Evolutionary conservation across 108 stramenopile genomes (phyloP).

Genomic region (Nitzschia sp.): DNA sequence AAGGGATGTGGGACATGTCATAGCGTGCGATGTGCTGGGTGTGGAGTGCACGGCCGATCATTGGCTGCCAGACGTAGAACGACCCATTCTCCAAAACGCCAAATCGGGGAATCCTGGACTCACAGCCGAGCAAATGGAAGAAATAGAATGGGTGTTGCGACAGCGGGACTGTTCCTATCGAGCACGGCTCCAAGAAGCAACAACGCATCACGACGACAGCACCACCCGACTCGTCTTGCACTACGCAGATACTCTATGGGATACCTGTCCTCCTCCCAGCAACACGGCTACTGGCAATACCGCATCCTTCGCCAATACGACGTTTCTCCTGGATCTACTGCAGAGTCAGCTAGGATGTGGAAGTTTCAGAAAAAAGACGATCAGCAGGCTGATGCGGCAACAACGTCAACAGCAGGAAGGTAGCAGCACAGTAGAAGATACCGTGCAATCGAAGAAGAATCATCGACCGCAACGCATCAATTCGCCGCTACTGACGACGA

Average conservation of each 20-base stretch:
- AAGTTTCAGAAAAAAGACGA: background rate
- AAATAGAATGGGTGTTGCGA: slow-evolving; percentile 20
- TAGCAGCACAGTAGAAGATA: no score
- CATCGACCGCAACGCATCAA: background rate
- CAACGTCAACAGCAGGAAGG: background rate
- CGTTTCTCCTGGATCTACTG: slow-evolving; percentile 11
- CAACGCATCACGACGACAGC: background rate
- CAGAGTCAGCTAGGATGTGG: slow-evolving; percentile 24
- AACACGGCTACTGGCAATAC: no score
- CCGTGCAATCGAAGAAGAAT: no score
- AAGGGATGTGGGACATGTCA: slow-evolving; percentile 21
- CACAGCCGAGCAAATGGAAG: background rate
- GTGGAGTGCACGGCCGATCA: slow-evolving; percentile 6
- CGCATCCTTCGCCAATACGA: slow-evolving; percentile 8
- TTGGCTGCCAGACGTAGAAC: slow-evolving; percentile 13
- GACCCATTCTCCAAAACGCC: slow-evolving; percentile 9
- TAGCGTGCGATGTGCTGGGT: slow-evolving; percentile 18
- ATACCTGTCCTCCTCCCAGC: background rate
- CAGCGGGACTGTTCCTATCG: slow-evolving; percentile 26
- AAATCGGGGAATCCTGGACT: slow-evolving; percentile 27
- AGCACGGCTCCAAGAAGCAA: background rate
- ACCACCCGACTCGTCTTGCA: background rate
- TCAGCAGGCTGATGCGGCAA: background rate
- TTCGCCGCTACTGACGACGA: background rate
- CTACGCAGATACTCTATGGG: slow-evolving; percentile 9